Evolutionary conservation across 2,329 filamentous ascomycete genomes (phyloP), one percentile per base, ranked within the genome.

Genomic region (Xylariales sp.): DNA sequence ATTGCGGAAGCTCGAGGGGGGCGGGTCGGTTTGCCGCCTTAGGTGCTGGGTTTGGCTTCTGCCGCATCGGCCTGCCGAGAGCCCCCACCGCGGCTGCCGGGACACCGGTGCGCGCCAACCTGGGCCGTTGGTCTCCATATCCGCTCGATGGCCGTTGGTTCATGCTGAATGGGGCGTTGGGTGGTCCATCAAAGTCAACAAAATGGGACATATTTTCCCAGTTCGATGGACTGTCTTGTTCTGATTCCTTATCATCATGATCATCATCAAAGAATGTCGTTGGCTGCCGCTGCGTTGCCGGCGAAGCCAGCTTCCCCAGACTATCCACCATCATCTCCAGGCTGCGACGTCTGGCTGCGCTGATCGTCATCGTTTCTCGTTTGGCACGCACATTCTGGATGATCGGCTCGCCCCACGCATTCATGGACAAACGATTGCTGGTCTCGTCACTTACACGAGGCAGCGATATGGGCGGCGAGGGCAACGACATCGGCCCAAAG

Each of bases 321-420:
- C 49, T 45, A 23, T 74, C 67, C 11, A 74, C 60, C 40, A 67
- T 66, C 58, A 70, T 69, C 4, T 67, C 65, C 38, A 76, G 59
- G 47, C 74, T 78, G 31, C 62, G 61, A 24, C 68, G 61, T 15
- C 66, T 61, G 2, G 69, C 61, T 0, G 64, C 60, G 43, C 63
- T 62, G 15, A 72, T 65, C 0, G 68, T 68, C 12, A 73, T 48
- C 2, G 71, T 74, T 29, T 78, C 71, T 21, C 72, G 68, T 50
- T 68, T 71, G 4, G 72, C 70, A n/a, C 52, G 47, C 1, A 74
- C 67, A 29, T 67, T 67, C 23, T 64, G 66, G 27, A 76, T 68
- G 5, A 73, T 55, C 2, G 71, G 70, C 19, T 56, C 46, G 21
- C 52, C 40, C 53, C 60, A 49, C 40, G 51, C 50, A 1, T 48